Evolutionary conservation across 2,329 filamentous ascomycete genomes (phyloP).

Genomic region (Aspergillus terreus): DNA sequence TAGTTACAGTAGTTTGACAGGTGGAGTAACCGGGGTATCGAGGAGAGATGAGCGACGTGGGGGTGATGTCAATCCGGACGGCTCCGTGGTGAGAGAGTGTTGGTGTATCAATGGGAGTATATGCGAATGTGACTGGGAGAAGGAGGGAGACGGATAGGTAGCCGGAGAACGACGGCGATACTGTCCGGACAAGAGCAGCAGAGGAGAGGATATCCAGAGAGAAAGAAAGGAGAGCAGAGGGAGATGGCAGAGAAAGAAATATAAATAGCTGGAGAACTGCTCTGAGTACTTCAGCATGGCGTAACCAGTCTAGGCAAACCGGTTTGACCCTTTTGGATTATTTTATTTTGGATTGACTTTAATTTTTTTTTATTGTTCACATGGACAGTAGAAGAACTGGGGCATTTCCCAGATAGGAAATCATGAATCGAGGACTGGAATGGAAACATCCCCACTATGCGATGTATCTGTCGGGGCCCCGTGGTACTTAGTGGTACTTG

Average conservation of each 20-base stretch:
- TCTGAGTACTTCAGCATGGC: not conserved
- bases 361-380: constrained; percentile 28
- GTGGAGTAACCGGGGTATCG: constrained; percentile 4
- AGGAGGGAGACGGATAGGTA: constrained; percentile 1
- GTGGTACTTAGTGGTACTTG: constrained; percentile 1
- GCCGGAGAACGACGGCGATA: not conserved
- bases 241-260: constrained; percentile 3
- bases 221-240: constrained; percentile 1
- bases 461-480: too few relatives aligned
- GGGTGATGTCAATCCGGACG: not conserved
- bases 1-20: constrained; percentile 13
- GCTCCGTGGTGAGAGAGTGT: too few relatives aligned
- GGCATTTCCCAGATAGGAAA: constrained; percentile 13
- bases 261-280: not conserved
- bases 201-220: not conserved
- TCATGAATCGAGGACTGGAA: not conserved
- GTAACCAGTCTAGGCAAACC: constrained; percentile 3
- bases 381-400: constrained; percentile 23
- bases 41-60: not conserved
- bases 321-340: constrained; percentile 7
- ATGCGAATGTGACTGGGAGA: not conserved
- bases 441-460: too few relatives aligned
- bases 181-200: not conserved
- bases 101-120: not conserved
- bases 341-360: constrained; percentile 3